phyloP scores from a whole-genome alignment of 345 rosid genomes.

The Melaleuca quinquenervia region DNA sequence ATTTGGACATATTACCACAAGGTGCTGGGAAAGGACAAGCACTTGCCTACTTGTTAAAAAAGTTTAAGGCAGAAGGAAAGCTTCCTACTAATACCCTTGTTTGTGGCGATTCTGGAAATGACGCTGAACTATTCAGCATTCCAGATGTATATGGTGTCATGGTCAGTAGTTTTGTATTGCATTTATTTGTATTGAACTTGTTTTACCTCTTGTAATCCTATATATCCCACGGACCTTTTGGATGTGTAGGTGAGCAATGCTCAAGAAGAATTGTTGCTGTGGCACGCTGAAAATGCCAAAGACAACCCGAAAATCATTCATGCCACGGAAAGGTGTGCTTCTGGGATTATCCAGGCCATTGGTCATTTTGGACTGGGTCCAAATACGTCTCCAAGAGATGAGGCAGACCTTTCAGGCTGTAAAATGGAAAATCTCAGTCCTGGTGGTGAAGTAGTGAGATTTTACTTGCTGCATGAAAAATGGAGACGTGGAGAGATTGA shows the following conservation, averaged over 20 bases:
- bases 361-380: constrained; percentile 91
- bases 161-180: constrained; percentile 32
- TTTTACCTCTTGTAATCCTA: background rate
- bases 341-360: constrained; percentile 85
- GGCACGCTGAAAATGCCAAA: constrained; percentile 88
- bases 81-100: constrained; percentile 78
- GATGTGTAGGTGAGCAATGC: constrained; percentile 80
- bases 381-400: constrained; percentile 77
- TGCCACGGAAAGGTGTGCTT: constrained; percentile 83
- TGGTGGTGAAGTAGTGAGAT: constrained; percentile 50
- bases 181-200: background rate
- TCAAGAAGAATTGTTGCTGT: constrained; percentile 91
- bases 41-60: constrained; percentile 71
- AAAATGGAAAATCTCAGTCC: constrained; percentile 29
- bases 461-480: constrained; percentile 72
- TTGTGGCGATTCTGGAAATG: constrained; percentile 99
- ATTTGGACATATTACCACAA: constrained; percentile 85
- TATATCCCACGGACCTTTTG: background rate
- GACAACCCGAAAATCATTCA: constrained; percentile 70
- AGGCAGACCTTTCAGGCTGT: constrained; percentile 27
- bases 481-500: constrained; percentile 93
- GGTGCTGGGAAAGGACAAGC: constrained; percentile 99
- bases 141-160: constrained; percentile 89
- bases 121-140: constrained; percentile 90
- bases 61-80: constrained; percentile 62